A percentile compares a stretch with the other conserved stretches of the same genome.
Evolutionary conservation across 2,329 filamentous ascomycete species (phyloP).

Genomic region (Paecilomyces dactylethromorphus): DNA sequence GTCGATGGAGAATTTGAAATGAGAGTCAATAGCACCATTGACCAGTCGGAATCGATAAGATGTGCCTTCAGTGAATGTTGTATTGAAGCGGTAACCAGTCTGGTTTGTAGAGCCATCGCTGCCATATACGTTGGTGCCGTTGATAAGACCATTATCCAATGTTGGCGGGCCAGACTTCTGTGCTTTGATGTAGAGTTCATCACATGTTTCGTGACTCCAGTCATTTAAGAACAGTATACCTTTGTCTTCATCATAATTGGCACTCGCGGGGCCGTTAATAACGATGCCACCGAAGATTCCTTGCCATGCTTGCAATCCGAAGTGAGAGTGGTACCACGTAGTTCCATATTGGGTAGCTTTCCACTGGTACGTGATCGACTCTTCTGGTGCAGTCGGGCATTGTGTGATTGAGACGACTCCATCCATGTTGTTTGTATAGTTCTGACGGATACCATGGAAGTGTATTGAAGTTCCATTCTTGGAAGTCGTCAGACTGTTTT

Average conservation of each 20-base stretch:
- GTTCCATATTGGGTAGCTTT: constrained; percentile 26
- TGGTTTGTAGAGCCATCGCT: background rate
- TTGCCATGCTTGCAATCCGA: constrained; percentile 21
- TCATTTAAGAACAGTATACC: constrained; percentile 30
- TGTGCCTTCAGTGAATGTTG: constrained; percentile 24
- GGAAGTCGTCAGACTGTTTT: constrained; percentile 13
- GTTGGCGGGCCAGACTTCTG: constrained; percentile 14
- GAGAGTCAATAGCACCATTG: constrained; percentile 27
- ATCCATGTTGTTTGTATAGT: constrained; percentile 24
- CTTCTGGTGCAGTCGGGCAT: constrained; percentile 28
- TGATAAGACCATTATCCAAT: constrained; percentile 21
- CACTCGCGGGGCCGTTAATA: constrained; percentile 14
- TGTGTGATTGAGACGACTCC: constrained; percentile 29
- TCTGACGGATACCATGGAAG: constrained; percentile 28
- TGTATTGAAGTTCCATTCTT: constrained; percentile 6
- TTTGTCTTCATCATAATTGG: constrained; percentile 17
- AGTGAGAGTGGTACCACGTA: constrained; percentile 15
- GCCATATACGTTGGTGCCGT: background rate
- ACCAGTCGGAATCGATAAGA: constrained; percentile 36
- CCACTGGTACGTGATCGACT: constrained; percentile 22
- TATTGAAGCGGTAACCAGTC: background rate
- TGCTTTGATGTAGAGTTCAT: constrained; percentile 13
- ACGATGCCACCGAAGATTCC: constrained; percentile 20
- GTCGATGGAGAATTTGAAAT: constrained; percentile 35
- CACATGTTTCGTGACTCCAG: constrained; percentile 13